These are phyloP conservation scores for Thielaviopsis ethacetica DNA, from an alignment of 2,329 filamentous ascomycete genomes.

Conservation along the genomic window DNA sequence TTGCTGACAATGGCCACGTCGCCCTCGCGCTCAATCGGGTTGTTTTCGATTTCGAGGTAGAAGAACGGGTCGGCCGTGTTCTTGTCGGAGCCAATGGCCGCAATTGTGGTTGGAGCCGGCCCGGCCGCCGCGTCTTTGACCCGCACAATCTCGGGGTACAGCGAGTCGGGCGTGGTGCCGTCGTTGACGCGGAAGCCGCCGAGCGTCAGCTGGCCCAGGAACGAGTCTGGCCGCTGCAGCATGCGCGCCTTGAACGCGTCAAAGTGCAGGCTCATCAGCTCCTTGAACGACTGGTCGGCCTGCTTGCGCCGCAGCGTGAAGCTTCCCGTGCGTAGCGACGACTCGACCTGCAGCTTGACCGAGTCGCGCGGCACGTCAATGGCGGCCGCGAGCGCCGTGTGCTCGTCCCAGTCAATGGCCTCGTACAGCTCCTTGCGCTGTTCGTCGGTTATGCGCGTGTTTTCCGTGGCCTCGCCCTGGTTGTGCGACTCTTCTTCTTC, in stretches of 20 bases:
- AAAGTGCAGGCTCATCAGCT: constrained; percentile 83
- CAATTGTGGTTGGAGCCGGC: neutral
- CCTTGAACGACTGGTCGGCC: constrained; percentile 39
- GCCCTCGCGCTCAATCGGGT: constrained; percentile 81
- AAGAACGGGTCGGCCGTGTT: constrained; percentile 59
- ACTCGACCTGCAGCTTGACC: constrained; percentile 81
- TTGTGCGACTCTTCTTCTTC: constrained; percentile 23
- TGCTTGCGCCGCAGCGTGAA: constrained; percentile 84
- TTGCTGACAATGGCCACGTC: constrained; percentile 84
- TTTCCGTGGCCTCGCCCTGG: constrained; percentile 47
- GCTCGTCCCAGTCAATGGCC: constrained; percentile 97
- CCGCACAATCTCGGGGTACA: constrained; percentile 88
- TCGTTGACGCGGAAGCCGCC: constrained; percentile 91
- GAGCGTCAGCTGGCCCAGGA: constrained; percentile 74
- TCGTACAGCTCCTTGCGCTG: constrained; percentile 93
- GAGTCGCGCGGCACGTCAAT: constrained; percentile 84
- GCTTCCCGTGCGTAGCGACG: constrained; percentile 85
- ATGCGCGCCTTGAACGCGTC: constrained; percentile 88
- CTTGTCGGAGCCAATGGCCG: neutral
- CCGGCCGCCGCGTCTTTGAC: constrained; percentile 66
- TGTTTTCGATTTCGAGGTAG: constrained; percentile 81
- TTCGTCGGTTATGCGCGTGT: constrained; percentile 81
- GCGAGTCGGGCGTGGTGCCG: constrained; percentile 76
- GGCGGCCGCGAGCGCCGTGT: constrained; percentile 70
- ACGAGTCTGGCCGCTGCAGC: constrained; percentile 76